Percentiles rank a stretch among this genome's conserved stretches.
These are phyloP conservation scores for Silene conica DNA, from an alignment of 148 eudicot species.

Conservation along the genomic window DNA sequence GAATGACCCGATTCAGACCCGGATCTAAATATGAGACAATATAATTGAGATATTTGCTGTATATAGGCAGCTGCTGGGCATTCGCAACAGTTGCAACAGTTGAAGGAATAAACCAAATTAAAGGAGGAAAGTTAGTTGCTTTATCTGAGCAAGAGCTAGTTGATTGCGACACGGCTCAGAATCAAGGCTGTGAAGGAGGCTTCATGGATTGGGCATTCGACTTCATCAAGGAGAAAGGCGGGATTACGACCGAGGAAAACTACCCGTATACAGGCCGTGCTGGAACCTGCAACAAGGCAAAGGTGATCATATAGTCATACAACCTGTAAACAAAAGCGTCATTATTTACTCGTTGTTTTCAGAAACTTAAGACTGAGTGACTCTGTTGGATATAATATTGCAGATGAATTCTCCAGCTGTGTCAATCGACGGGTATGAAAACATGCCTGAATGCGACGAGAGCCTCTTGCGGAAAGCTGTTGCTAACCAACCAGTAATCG, in stretches of 20 bases:
- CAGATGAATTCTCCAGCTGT: conserved; percentile 51
- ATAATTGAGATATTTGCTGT: neutral
- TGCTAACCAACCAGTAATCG: conserved; percentile 74
- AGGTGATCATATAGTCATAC: conserved; percentile 45
- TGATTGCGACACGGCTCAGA: conserved; percentile 62
- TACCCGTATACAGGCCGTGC: conserved; percentile 64
- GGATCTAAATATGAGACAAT: no score
- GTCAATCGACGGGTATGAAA: conserved; percentile 71
- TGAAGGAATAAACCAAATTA: conserved; percentile 81
- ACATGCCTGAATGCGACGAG: conserved; percentile 61
- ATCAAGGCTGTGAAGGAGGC: conserved; percentile 79
- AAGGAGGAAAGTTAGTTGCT: conserved; percentile 53
- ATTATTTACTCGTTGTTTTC: neutral
- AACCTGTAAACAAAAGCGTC: neutral
- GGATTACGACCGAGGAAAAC: conserved; percentile 50
- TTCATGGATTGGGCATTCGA: conserved; percentile 73
- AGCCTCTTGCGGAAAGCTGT: conserved; percentile 60
- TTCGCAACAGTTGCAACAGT: conserved; percentile 65
- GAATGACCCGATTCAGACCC: neutral
- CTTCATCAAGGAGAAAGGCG: conserved; percentile 61
- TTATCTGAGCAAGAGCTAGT: conserved; percentile 83
- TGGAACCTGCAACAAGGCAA: conserved; percentile 49
- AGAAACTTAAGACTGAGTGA: neutral
- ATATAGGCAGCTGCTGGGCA: conserved; percentile 92
- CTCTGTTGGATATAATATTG: neutral